Percentiles rank a stretch among this genome's conserved stretches.
These are phyloP conservation scores for Moelleriella libera DNA, from an alignment of 2,329 filamentous ascomycete genomes.

Conservation along the genomic window DNA sequence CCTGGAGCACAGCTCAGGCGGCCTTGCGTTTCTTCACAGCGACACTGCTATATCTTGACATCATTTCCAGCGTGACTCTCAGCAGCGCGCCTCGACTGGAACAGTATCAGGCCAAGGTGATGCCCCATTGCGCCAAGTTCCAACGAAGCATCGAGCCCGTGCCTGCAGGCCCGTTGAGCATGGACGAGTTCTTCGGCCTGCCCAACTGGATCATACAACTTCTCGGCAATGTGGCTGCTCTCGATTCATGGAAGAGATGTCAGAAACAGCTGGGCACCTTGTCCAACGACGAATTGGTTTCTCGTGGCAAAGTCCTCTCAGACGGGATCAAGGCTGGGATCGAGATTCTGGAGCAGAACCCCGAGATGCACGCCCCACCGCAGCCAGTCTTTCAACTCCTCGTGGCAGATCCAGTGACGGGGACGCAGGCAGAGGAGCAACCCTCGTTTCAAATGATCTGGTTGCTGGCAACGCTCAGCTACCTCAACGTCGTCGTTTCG, in stretches of 20 bases:
- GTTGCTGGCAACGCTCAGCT: slow-evolving; percentile 31
- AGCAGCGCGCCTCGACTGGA: slow-evolving; percentile 26
- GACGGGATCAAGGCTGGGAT: slow-evolving; percentile 19
- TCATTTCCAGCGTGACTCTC: slow-evolving; percentile 32
- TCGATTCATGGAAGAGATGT: slow-evolving; percentile 41
- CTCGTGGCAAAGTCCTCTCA: slow-evolving; percentile 27
- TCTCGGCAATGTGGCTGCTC: slow-evolving; percentile 37
- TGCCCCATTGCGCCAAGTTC: slow-evolving; percentile 15
- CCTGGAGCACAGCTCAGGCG: slow-evolving; percentile 30
- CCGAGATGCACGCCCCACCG: not conserved
- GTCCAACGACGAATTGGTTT: slow-evolving; percentile 28
- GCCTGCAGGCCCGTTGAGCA: slow-evolving; percentile 18
- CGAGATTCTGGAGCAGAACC: slow-evolving; percentile 12
- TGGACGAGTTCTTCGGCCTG: slow-evolving; percentile 39
- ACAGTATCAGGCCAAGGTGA: slow-evolving; percentile 23
- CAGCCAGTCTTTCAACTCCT: slow-evolving; percentile 2
- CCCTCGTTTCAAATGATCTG: slow-evolving; percentile 25
- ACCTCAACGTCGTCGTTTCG: slow-evolving; percentile 31
- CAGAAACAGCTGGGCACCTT: slow-evolving; percentile 27
- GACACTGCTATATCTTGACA: slow-evolving; percentile 32
- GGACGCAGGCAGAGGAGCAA: slow-evolving; percentile 10
- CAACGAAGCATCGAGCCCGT: slow-evolving; percentile 8
- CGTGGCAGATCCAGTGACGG: slow-evolving; percentile 6
- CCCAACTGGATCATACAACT: slow-evolving; percentile 41
- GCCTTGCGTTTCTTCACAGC: slow-evolving; percentile 32